These are phyloP conservation scores for Aurinia saxatilis DNA, from an alignment of 345 rosid genomes.

Conservation along the genomic window DNA sequence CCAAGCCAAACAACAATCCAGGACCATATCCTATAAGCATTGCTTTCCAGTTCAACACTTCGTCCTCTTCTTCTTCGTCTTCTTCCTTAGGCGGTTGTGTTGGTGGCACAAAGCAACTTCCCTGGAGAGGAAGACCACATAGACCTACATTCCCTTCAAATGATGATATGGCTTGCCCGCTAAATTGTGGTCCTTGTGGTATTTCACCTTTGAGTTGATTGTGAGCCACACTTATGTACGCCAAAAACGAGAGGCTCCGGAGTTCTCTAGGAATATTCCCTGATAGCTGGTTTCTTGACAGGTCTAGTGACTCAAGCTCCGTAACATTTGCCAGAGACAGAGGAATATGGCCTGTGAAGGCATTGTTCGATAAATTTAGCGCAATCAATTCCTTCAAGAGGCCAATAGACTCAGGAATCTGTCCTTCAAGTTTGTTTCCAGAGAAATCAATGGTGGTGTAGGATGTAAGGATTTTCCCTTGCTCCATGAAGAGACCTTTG, in stretches of 20 bases:
- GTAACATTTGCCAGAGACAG: background rate
- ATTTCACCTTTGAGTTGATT: conserved; percentile 14
- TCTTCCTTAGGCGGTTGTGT: background rate
- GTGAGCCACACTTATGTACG: conserved; percentile 5
- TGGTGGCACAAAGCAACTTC: background rate
- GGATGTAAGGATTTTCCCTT: background rate
- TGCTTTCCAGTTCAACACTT: conserved; percentile 10
- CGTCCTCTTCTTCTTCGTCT: conserved; percentile 12
- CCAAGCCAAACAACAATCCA: background rate
- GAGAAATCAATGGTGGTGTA: conserved; percentile 3
- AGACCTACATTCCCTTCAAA: conserved; percentile 12
- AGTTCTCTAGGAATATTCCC: conserved; percentile 1
- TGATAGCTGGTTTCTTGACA: conserved; percentile 7
- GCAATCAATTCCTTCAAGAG: conserved; percentile 1
- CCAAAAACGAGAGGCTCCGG: background rate
- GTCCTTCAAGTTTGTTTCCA: conserved; percentile 13
- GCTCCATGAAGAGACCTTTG: conserved; percentile 17
- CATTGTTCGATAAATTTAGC: conserved; percentile 15
- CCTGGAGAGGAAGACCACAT: conserved; percentile 9
- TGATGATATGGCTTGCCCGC: conserved; percentile 3
- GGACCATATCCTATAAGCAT: conserved; percentile 3
- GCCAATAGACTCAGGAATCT: conserved; percentile 16
- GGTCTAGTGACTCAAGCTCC: conserved; percentile 7
- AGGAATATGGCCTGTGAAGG: conserved; percentile 7
- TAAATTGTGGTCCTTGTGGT: conserved; percentile 14